phyloP scores from a whole-genome alignment of 306 rosid species.

The Cicer cuneatum region DNA sequence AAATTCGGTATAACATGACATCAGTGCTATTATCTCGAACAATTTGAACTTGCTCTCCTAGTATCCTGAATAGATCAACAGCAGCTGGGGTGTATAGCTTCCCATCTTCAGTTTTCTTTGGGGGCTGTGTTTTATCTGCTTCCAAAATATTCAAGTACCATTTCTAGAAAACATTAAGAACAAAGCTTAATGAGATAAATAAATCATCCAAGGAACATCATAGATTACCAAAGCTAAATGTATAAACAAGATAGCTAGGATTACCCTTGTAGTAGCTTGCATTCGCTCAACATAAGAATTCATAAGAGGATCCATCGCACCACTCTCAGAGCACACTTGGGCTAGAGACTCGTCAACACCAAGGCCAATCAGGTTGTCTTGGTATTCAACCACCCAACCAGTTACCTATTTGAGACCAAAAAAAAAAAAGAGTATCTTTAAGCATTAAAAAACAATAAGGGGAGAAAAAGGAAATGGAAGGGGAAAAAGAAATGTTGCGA shows the following conservation, averaged over 20 bases:
- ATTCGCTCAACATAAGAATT: slow-evolving; percentile 95
- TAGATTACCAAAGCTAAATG: slow-evolving; percentile 35
- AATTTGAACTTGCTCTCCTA: slow-evolving; percentile 97
- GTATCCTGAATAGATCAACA: slow-evolving; percentile 96
- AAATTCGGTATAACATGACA: slow-evolving; percentile 91
- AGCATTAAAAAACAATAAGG: not conserved
- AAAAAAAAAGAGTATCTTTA: slow-evolving; percentile 2
- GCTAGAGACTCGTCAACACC: slow-evolving; percentile 96
- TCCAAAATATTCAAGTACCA: slow-evolving; percentile 98
- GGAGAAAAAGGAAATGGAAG: slow-evolving; percentile 3
- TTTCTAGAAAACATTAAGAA: slow-evolving; percentile 64
- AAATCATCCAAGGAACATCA: slow-evolving; percentile 37
- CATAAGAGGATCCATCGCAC: slow-evolving; percentile 99
- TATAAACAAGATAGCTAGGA: slow-evolving; percentile 29
- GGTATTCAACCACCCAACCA: slow-evolving; percentile 99
- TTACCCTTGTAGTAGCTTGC: slow-evolving; percentile 98
- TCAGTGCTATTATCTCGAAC: slow-evolving; percentile 98
- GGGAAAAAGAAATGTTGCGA: not conserved
- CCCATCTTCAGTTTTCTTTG: slow-evolving; percentile 97
- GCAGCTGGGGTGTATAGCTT: slow-evolving; percentile 98
- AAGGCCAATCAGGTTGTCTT: slow-evolving; percentile 85
- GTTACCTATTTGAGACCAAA: slow-evolving; percentile 70
- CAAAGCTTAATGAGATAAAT: slow-evolving; percentile 36
- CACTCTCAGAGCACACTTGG: slow-evolving; percentile 98
- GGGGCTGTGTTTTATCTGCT: slow-evolving; percentile 94